Evolutionary conservation across 495 filamentous ascomycete species (phyloP), one percentile per base, ranked within the genome.

Genomic region (Pyronema omphalodes): DNA sequence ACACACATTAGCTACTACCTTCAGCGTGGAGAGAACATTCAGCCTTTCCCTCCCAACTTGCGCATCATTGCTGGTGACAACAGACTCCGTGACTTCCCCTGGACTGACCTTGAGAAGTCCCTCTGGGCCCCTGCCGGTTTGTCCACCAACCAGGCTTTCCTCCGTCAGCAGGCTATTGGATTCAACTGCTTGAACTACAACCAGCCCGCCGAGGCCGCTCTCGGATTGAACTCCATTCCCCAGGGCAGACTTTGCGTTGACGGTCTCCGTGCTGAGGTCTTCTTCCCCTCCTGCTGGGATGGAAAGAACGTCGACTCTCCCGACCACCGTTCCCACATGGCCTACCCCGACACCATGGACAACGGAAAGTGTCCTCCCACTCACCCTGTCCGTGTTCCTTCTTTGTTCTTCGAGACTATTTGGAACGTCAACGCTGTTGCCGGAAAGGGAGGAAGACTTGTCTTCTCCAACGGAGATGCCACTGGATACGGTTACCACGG

Each of bases 201-300:
- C 17, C 71, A 64, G 0, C 56, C 65, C 0, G 60, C 80, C 15
- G 87, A 94, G 63, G 71, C 73, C 0, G 79, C 86, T 12, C 70
- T 94, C n/a, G 79, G 74, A 50, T 83, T 88, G 44, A 86, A 91
- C 64, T 79, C 75, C 60, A 44, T 96, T 60, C 88, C 89, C 0
- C 76, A 82, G 53, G 91, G 94, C 58, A 72, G 69, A 39, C 76
- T 88, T 60, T 94, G 88, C 63, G 61, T 63, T 0, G 76, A 91
- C 58, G 88, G 88, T 47, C 60, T 94, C 44, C 79, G 88, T 34
- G 68, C 88, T 39, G 86, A 94, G 64, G 66, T 94, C 51, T 81
- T 86, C 76, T 94, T 94, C 70, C 88, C 88, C 8, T 86, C 83
- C 0, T 94, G 88, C 76, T 93, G 86, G 84, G 83, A 93, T 63